These are phyloP conservation scores for Aphanomyces astaci DNA, from an alignment of 352 stramenopile species.

Conservation along the genomic window DNA sequence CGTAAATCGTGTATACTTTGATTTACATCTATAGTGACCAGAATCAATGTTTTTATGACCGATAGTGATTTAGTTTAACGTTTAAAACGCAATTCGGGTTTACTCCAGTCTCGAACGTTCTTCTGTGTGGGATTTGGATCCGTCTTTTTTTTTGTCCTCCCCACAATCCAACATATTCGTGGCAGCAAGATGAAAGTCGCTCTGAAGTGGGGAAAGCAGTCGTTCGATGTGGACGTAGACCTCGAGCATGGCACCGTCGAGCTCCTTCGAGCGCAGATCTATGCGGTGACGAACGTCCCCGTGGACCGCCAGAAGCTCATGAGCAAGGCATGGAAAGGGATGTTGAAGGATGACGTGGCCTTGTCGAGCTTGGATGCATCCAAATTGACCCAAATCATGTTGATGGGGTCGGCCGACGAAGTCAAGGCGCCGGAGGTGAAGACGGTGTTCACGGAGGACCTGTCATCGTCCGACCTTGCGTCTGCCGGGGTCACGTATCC, in stretches of 20 bases:
- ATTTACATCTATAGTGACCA: too few relatives aligned
- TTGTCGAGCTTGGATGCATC: constrained; percentile 35
- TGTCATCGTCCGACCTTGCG: constrained; percentile 73
- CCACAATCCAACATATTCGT: neutral
- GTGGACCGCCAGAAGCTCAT: constrained; percentile 85
- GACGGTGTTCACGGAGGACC: constrained; percentile 82
- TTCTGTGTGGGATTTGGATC: neutral
- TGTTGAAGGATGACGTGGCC: constrained; percentile 81
- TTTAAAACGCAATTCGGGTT: neutral
- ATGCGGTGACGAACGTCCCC: constrained; percentile 68
- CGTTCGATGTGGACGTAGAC: constrained; percentile 68
- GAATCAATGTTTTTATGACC: too few relatives aligned
- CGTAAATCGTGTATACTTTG: too few relatives aligned
- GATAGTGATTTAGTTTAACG: neutral
- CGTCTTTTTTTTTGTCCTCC: neutral
- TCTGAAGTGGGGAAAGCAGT: constrained; percentile 84
- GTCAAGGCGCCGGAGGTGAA: constrained; percentile 77
- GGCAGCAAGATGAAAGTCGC: constrained; percentile 42
- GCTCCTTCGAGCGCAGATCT: constrained; percentile 76
- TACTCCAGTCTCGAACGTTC: neutral
- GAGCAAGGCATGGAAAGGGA: constrained; percentile 84
- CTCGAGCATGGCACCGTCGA: constrained; percentile 46
- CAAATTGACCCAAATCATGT: constrained; percentile 71
- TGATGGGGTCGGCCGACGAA: constrained; percentile 93
- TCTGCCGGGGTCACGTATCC: constrained; percentile 80